These are phyloP conservation scores for Cunninghamia lanceolata DNA, from an alignment of 75 land plant species.

Conservation along the genomic window DNA sequence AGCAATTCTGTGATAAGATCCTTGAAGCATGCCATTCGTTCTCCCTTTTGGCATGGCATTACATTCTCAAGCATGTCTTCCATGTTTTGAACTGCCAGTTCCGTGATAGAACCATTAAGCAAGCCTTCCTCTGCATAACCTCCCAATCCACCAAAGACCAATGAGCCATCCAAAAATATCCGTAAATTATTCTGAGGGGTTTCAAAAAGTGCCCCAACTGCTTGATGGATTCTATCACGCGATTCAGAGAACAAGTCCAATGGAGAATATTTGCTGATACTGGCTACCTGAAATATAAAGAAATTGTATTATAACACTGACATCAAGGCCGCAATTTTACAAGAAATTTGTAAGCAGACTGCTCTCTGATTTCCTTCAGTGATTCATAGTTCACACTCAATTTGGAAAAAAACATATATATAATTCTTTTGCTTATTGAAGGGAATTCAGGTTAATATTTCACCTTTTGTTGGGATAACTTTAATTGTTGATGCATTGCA, in stretches of 20 bases:
- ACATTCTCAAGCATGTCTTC: slow-evolving; percentile 38
- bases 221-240: slow-evolving; percentile 50
- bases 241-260: slow-evolving; percentile 85
- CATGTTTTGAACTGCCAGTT: slow-evolving; percentile 18
- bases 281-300: slow-evolving; percentile 47
- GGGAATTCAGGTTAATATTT: neutral
- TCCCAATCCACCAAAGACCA: slow-evolving; percentile 65
- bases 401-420: neutral
- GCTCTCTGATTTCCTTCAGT: neutral
- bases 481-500: slow-evolving; percentile 78
- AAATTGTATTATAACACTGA: neutral
- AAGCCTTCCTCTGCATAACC: slow-evolving; percentile 23
- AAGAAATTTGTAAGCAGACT: slow-evolving; percentile 3
- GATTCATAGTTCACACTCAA: slow-evolving; percentile 1
- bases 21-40: slow-evolving; percentile 39
- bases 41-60: slow-evolving; percentile 36
- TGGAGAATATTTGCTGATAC: slow-evolving; percentile 80
- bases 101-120: neutral
- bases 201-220: slow-evolving; percentile 54
- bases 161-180: slow-evolving; percentile 72
- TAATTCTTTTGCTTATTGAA: neutral
- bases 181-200: slow-evolving; percentile 94
- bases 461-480: slow-evolving; percentile 76
- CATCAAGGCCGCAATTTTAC: no score
- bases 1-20: slow-evolving; percentile 66